These are phyloP conservation scores for Thraustotheca clavata DNA, from an alignment of 352 stramenopile species.

Conservation along the genomic window DNA sequence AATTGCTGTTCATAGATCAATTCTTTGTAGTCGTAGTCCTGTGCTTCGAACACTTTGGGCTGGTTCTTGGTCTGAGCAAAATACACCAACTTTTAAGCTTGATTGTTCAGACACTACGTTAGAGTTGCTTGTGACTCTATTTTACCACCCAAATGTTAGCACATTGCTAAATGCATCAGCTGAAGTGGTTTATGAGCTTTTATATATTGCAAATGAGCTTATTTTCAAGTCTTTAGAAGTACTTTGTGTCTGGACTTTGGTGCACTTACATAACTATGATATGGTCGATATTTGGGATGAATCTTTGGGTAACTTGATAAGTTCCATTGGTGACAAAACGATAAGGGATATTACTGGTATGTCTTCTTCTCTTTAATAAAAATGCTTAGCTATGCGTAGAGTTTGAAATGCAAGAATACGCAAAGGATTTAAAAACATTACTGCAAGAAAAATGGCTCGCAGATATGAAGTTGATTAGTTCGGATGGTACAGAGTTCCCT, in stretches of 20 bases:
- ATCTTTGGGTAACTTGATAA: background rate
- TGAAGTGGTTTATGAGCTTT: background rate
- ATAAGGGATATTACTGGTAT: background rate
- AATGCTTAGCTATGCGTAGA: background rate
- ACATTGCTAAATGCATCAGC: background rate
- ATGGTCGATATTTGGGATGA: background rate
- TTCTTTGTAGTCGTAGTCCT: background rate
- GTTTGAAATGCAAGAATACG: background rate
- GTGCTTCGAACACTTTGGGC: background rate
- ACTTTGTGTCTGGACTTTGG: background rate
- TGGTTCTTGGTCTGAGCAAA: background rate
- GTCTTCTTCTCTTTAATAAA: background rate
- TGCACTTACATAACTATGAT: background rate
- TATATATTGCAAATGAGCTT: background rate
- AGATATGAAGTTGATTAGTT: background rate
- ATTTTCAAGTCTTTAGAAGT: background rate
- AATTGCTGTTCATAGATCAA: background rate
- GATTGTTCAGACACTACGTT: background rate
- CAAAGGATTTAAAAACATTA: background rate
- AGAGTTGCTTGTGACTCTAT: background rate
- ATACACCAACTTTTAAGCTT: background rate
- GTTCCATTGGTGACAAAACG: background rate
- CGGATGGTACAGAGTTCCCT: background rate
- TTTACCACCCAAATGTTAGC: conserved; percentile 1
- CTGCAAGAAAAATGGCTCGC: background rate